These are phyloP conservation scores for Yamadazyma scolyti DNA, from an alignment of 805 yeast species.

Conservation along the genomic window DNA sequence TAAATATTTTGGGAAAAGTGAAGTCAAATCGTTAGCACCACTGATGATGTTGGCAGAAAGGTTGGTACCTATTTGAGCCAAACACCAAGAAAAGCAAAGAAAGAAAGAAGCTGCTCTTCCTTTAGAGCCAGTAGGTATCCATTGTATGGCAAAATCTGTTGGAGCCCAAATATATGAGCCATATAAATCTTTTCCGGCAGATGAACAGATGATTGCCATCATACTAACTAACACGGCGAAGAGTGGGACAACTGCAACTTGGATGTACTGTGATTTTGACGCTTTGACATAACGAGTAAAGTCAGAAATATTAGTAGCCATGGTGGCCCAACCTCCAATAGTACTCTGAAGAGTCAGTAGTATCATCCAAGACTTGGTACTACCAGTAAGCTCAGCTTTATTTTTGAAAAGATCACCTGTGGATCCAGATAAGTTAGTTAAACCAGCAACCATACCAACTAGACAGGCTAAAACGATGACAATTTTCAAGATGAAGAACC, in stretches of 20 bases:
- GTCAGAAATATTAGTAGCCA: slow-evolving; percentile 35
- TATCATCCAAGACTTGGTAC: slow-evolving; percentile 20
- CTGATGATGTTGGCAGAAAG: slow-evolving; percentile 12
- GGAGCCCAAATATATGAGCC: slow-evolving; percentile 46
- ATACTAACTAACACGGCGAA: slow-evolving; percentile 10
- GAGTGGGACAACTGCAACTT: slow-evolving; percentile 9
- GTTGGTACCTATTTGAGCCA: slow-evolving; percentile 13
- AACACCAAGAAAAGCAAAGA: slow-evolving; percentile 12
- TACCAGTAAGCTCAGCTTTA: slow-evolving; percentile 12
- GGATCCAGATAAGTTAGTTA: slow-evolving; percentile 9
- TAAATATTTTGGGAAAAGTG: slow-evolving; percentile 10
- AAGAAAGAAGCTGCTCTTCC: slow-evolving; percentile 16
- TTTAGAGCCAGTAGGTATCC: slow-evolving; percentile 18
- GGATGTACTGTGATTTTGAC: slow-evolving; percentile 25
- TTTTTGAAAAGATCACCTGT: slow-evolving; percentile 9
- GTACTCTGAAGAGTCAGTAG: slow-evolving; percentile 21
- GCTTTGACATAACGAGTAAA: slow-evolving; percentile 34
- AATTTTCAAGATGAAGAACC: slow-evolving; percentile 29
- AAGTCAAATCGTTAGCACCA: slow-evolving; percentile 12
- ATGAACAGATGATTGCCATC: slow-evolving; percentile 27
- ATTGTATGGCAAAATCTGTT: slow-evolving; percentile 31
- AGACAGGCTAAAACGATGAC: slow-evolving; percentile 15
- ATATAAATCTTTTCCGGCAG: slow-evolving; percentile 33
- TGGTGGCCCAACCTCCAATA: slow-evolving; percentile 32
- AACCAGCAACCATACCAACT: slow-evolving; percentile 9